A percentile compares a stretch with the other conserved stretches of the same genome.
These are phyloP conservation scores for Candida rishiriensis DNA, from an alignment of 805 yeast species.

Conservation along the genomic window DNA sequence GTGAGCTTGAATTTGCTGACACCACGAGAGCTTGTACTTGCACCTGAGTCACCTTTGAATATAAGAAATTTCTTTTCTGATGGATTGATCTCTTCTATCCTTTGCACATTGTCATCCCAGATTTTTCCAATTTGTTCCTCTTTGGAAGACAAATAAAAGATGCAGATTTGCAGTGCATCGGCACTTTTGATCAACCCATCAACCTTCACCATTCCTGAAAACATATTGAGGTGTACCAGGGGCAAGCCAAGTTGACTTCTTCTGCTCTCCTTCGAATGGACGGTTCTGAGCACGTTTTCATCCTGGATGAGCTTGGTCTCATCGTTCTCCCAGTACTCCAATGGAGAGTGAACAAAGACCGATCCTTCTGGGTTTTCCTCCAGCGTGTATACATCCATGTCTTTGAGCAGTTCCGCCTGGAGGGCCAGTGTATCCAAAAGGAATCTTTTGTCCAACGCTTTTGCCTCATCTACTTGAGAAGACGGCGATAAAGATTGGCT, in stretches of 20 bases:
- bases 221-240: conserved; percentile 25
- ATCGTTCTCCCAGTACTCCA: conserved; percentile 40
- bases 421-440: conserved; percentile 31
- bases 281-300: conserved; percentile 33
- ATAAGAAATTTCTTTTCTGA: neutral
- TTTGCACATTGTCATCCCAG: conserved; percentile 30
- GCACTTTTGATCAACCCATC: conserved; percentile 43
- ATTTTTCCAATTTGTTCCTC: conserved; percentile 17
- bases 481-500: neutral
- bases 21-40: neutral
- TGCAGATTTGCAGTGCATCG: conserved; percentile 32
- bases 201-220: conserved; percentile 36
- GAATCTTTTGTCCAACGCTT: conserved; percentile 34
- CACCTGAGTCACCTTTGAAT: neutral
- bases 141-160: conserved; percentile 23
- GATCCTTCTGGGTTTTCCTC: conserved; percentile 1
- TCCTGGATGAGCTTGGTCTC: conserved; percentile 27
- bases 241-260: conserved; percentile 22
- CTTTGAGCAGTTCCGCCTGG: conserved; percentile 30
- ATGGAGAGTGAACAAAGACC: conserved; percentile 35
- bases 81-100: conserved; percentile 9
- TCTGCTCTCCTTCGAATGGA: conserved; percentile 28
- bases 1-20: conserved; percentile 15
- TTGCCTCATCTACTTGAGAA: conserved; percentile 5
- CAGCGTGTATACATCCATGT: conserved; percentile 11